Base-by-base conservation (phyloP, 2,329 filamentous ascomycete genomes). In the Claviceps maximensis region DNA sequence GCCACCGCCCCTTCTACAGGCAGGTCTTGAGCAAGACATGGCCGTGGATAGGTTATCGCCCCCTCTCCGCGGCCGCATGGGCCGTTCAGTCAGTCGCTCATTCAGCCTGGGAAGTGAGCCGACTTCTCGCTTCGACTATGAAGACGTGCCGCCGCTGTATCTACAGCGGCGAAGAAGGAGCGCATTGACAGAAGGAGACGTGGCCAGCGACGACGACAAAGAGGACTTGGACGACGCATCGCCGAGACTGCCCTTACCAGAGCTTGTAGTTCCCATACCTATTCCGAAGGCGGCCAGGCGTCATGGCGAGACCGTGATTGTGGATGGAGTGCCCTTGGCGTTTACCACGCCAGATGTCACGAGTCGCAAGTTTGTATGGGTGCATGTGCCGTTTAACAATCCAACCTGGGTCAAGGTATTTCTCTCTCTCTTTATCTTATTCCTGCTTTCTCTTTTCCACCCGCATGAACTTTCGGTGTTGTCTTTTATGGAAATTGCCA, bases 301-400 rank as follows among this genome's bases (percentile, higher is more conserved):
- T 6, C 56, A 56, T 1, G 60, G 57, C 15, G 67, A 67, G 54
- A 61, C 61, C 10, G 64, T 58, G 0, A 56, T 67, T 10, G 58
- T 62, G 1, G 65, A 67, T 13, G 63, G 66, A 17, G 56, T 60
- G 9, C 60, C 62, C 0, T 55, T 61, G 38, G 61, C 64, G 31
- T 66, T 70, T 58, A 53, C 58, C 10, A 67, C 62, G 52, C 68
- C 68, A 1, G 60, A 66, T 41, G 59, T 63, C 2, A 60, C 63
- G 38, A 58, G 61, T 2, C 70, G 74, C 25, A 78, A 74, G 60
- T 80, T 80, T 57, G 72, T 76, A 58, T 81, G 78, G 78, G 71
- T 80, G 47, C 78, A 81, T 62, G 57, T 78, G 19, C 75, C 77
- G 0, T 80, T 74, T 29, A 80, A 76, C 9, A 80, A 80, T 50